A percentile compares a stretch with the other conserved stretches of the same genome.
phyloP scores from a whole-genome alignment of 257 asterid genomes.

The Solanum piurae region DNA sequence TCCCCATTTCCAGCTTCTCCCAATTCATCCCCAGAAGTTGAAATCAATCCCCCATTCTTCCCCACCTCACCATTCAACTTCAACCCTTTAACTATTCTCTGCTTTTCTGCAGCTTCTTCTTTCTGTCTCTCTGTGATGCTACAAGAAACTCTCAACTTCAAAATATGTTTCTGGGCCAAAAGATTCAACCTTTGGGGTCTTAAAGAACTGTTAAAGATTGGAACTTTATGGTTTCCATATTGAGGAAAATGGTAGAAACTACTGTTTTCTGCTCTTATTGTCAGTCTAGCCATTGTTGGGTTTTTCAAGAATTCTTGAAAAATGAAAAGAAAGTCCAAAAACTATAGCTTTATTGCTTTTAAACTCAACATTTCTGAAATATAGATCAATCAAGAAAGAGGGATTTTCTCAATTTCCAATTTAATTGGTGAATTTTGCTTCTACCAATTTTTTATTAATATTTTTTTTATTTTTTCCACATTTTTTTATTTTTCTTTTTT shows the following conservation, averaged over 20 bases:
- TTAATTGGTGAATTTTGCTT: background rate
- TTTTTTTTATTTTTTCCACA: background rate
- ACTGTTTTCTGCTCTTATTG: constrained; percentile 28
- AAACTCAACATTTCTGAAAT: background rate
- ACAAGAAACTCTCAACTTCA: constrained; percentile 47
- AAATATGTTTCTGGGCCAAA: constrained; percentile 17
- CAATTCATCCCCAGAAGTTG: constrained; percentile 9
- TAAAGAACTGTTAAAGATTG: constrained; percentile 2
- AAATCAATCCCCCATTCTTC: constrained; percentile 17
- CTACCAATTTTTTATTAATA: background rate
- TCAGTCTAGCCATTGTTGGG: constrained; percentile 34
- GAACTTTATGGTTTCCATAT: constrained; percentile 20
- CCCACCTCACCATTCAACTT: constrained; percentile 33
- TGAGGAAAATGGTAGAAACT: constrained; percentile 10
- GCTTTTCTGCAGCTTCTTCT: constrained; percentile 25
- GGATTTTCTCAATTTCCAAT: background rate
- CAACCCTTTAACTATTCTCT: constrained; percentile 25
- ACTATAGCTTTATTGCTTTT: background rate
- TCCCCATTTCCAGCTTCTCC: constrained; percentile 17
- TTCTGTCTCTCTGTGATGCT: constrained; percentile 54
- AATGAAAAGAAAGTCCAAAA: background rate
- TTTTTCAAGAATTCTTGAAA: background rate
- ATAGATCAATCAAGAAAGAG: background rate
- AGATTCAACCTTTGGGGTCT: background rate
- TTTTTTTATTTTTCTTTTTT: background rate